Base-by-base conservation (phyloP, 345 rosid species). In the Pugionium cornutum region DNA sequence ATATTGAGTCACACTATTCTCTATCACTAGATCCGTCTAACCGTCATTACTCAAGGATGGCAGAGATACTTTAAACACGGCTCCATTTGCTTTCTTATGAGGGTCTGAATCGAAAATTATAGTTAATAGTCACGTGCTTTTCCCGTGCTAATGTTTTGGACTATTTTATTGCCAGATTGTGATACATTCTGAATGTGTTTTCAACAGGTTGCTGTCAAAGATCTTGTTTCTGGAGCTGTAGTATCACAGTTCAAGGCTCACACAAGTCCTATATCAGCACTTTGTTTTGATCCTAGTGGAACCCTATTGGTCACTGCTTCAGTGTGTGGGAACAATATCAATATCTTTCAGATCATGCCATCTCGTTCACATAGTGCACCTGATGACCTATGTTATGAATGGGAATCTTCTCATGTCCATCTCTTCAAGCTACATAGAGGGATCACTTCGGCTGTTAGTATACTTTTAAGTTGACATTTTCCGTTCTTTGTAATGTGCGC, bases 231-330 rank as follows among this genome's bases (percentile, higher is more conserved):
- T 53, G 78, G 86, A 76, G 85, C 82, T 74, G 80, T 94, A 43
- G 65, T 94, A 62, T 82, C 95, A 3, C 97, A 94, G 81, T 85
- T 94, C 76, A 86, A 88, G 82, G 97, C 96, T 32, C 99, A 94
- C 70, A 86, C 89, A 3, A 94, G 97, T 82, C 91, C 97, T 26
- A 79, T 94, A 64, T 94, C 97, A 70, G 97, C 99, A 33, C 79
- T 90, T 31, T 85, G 91, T 78, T 94, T 94, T 80, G 99, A 94
- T 70, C 99, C 99, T 46, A 94, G 92, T 77, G 99, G 96, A 69
- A 94, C 96, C 42, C 83, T 94, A 46, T 79, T 94, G 81, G 96
- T 90, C 49, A 88, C 97, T 76, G 97, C 99, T 67, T 94, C 97
- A 10, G 84, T 90, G 33, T 84, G 85, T 76, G 99, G 99, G 46